These are phyloP conservation scores for Phytophthora pinifolia DNA, from an alignment of 352 stramenopile genomes.

Conservation along the genomic window DNA sequence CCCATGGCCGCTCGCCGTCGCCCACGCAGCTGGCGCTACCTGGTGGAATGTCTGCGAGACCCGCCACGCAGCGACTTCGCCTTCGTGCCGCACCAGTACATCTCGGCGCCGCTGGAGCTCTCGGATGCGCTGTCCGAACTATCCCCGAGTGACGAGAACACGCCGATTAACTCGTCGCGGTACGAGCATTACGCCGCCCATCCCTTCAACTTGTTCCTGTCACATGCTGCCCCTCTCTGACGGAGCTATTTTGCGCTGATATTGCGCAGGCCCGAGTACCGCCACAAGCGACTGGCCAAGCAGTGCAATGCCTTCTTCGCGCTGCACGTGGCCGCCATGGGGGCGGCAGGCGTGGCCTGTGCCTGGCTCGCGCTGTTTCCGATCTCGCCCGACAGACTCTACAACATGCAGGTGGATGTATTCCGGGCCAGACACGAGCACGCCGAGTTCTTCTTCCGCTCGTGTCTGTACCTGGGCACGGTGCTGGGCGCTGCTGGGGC, in stretches of 20 bases:
- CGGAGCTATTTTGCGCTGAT: not conserved
- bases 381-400: slow-evolving; percentile 63
- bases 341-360: slow-evolving; percentile 41
- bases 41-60: slow-evolving; percentile 65
- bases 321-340: slow-evolving; percentile 55
- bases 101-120: slow-evolving; percentile 46
- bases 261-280: slow-evolving; percentile 29
- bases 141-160: slow-evolving; percentile 63
- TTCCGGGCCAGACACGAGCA: slow-evolving; percentile 74
- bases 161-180: slow-evolving; percentile 55
- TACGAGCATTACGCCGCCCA: not conserved
- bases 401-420: slow-evolving; percentile 86
- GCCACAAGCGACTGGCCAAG: slow-evolving; percentile 22
- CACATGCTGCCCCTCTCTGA: slow-evolving; percentile 11
- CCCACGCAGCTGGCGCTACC: slow-evolving; percentile 53
- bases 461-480: slow-evolving; percentile 63
- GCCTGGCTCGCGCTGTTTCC: slow-evolving; percentile 73
- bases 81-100: slow-evolving; percentile 82
- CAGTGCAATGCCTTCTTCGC: slow-evolving; percentile 65
- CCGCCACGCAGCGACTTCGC: slow-evolving; percentile 76
- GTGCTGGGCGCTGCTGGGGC: slow-evolving; percentile 58
- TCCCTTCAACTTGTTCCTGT: slow-evolving; percentile 1
- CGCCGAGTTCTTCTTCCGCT: slow-evolving; percentile 67
- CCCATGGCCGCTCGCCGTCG: slow-evolving; percentile 17
- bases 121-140: slow-evolving; percentile 27